phyloP scores from a whole-genome alignment of 768 basidiomycete genomes.

The Phylloporus rhodoxanthus region DNA sequence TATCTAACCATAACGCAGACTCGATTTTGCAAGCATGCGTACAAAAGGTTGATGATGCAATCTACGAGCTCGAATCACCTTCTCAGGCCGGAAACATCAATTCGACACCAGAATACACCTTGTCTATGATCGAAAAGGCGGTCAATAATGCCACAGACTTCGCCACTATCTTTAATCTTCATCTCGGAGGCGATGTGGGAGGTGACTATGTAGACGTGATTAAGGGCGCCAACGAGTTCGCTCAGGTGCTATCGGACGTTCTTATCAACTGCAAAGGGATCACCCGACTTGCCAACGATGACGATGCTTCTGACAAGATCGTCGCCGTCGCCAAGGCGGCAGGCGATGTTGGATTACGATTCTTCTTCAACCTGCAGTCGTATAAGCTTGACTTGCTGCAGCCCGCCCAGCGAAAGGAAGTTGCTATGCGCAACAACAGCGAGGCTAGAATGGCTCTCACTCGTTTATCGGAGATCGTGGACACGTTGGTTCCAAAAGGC shows the following conservation, averaged over 20 bases:
- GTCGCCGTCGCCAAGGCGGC: constrained; percentile 75
- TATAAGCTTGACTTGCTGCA: constrained; percentile 85
- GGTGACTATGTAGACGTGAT: constrained; percentile 98
- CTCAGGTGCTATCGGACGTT: constrained; percentile 88
- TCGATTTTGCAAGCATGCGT: constrained; percentile 96
- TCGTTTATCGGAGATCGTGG: constrained; percentile 84
- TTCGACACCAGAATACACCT: constrained; percentile 96
- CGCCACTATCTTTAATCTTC: constrained; percentile 88
- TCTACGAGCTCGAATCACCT: constrained; percentile 96
- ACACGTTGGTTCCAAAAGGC: constrained; percentile 80
- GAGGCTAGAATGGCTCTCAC: constrained; percentile 77
- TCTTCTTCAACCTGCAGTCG: constrained; percentile 95
- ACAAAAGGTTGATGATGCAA: constrained; percentile 93
- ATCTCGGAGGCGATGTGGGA: constrained; percentile 78
- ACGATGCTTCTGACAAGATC: constrained; percentile 90
- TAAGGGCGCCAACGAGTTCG: constrained; percentile 94
- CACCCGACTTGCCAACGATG: constrained; percentile 84
- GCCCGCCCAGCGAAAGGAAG: constrained; percentile 68
- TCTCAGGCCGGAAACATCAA: constrained; percentile 91
- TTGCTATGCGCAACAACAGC: constrained; percentile 84
- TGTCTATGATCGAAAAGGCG: constrained; percentile 98
- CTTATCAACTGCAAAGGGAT: constrained; percentile 93
- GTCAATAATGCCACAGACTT: constrained; percentile 94
- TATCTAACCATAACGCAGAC: constrained; percentile 45
- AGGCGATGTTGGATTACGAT: constrained; percentile 83